Percentiles rank a stretch among this genome's conserved stretches.
phyloP scores from a whole-genome alignment of 2,329 filamentous ascomycete species.

The Huntiella bhutanensis region DNA sequence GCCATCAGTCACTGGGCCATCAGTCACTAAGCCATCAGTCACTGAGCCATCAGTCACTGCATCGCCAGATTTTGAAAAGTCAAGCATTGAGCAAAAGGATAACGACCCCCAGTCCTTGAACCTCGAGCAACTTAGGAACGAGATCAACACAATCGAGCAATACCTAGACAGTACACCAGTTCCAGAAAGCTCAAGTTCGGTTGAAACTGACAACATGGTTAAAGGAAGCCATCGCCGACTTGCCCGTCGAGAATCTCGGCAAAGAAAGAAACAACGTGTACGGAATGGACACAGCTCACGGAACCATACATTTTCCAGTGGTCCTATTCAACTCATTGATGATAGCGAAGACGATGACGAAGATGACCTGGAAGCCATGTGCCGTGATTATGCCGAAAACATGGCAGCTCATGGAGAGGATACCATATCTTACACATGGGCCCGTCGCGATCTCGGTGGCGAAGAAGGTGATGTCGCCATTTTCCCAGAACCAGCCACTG shows the following conservation, averaged over 20 bases:
- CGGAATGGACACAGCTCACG: background rate
- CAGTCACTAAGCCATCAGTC: background rate
- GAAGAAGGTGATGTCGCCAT: slow-evolving; percentile 14
- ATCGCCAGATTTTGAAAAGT: too few relatives aligned
- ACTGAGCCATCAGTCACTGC: background rate
- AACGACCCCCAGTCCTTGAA: too few relatives aligned
- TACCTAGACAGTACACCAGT: background rate
- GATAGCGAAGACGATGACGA: background rate
- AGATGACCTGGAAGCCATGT: background rate
- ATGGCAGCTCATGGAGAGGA: slow-evolving; percentile 32
- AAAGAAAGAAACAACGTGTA: slow-evolving; percentile 12
- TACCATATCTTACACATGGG: slow-evolving; percentile 42
- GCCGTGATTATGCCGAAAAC: slow-evolving; percentile 49
- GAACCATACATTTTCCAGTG: background rate
- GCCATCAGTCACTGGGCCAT: background rate
- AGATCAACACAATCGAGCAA: too few relatives aligned
- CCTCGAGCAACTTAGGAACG: too few relatives aligned
- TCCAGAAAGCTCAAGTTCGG: background rate
- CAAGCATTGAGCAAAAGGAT: too few relatives aligned
- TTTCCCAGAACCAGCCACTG: background rate
- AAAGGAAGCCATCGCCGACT: slow-evolving; percentile 8
- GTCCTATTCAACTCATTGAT: background rate
- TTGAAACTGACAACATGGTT: slow-evolving; percentile 2
- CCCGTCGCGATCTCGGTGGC: slow-evolving; percentile 16
- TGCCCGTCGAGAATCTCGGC: slow-evolving; percentile 11